A percentile compares a stretch with the other conserved stretches of the same genome.
These are phyloP conservation scores for Debaryomyces hansenii DNA, from an alignment of 805 yeast species.

Conservation along the genomic window DNA sequence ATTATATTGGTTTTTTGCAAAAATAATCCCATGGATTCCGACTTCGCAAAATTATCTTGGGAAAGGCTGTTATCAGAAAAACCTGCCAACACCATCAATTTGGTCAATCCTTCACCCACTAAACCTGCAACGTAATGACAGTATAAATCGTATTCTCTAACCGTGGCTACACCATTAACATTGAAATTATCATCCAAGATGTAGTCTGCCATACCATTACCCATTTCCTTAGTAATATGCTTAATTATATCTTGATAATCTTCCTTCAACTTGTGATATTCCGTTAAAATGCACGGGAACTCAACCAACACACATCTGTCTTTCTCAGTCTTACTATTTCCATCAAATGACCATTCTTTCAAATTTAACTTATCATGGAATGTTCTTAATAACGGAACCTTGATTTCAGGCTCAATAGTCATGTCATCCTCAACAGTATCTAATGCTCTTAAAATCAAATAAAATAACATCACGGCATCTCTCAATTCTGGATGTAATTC, in stretches of 20 bases:
- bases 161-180: slow-evolving; percentile 72
- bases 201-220: slow-evolving; percentile 97
- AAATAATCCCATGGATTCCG: slow-evolving; percentile 90
- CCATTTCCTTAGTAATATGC: slow-evolving; percentile 84
- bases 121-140: slow-evolving; percentile 98
- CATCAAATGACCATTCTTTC: slow-evolving; percentile 80
- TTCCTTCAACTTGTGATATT: slow-evolving; percentile 71
- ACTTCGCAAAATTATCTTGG: slow-evolving; percentile 53
- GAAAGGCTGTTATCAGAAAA: slow-evolving; percentile 58
- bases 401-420: slow-evolving; percentile 70
- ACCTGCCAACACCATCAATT: slow-evolving; percentile 71
- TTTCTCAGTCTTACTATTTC: slow-evolving; percentile 70
- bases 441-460: slow-evolving; percentile 81
- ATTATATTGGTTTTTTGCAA: slow-evolving; percentile 95
- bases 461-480: slow-evolving; percentile 78
- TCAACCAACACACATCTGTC: slow-evolving; percentile 82
- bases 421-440: slow-evolving; percentile 97
- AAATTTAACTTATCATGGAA: slow-evolving; percentile 65
- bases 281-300: slow-evolving; percentile 67
- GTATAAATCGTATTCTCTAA: slow-evolving; percentile 82
- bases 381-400: slow-evolving; percentile 69
- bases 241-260: slow-evolving; percentile 76
- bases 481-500: slow-evolving; percentile 90
- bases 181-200: slow-evolving; percentile 76
- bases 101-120: slow-evolving; percentile 94